Evolutionary conservation across 495 filamentous ascomycete species (phyloP).

Genomic region (Aspergillus nanangensis): DNA sequence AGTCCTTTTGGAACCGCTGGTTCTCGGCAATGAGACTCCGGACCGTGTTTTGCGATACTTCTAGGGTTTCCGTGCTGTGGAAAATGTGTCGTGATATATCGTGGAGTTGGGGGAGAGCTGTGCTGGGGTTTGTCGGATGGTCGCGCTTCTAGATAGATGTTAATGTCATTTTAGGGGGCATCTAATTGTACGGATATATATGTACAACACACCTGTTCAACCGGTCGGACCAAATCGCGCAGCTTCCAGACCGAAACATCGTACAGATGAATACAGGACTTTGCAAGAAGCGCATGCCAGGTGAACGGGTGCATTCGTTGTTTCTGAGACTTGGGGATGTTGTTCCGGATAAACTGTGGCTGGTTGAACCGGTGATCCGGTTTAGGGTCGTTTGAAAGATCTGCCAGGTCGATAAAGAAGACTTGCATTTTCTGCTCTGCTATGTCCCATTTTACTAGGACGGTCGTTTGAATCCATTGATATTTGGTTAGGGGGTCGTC

Average conservation of each 20-base stretch:
- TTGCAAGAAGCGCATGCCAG: conserved; percentile 12
- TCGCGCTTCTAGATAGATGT: not conserved
- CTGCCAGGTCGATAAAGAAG: too few species aligned
- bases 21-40: conserved; percentile 29
- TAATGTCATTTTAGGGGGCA: not conserved
- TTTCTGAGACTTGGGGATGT: conserved; percentile 2
- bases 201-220: conserved; percentile 13
- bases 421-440: too few species aligned
- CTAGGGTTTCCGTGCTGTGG: conserved; percentile 41
- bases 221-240: conserved; percentile 9
- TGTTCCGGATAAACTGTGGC: conserved; percentile 5
- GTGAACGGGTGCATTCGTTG: conserved; percentile 9
- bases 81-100: conserved; percentile 45
- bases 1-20: too few species aligned
- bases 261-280: conserved; percentile 2
- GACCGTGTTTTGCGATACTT: conserved; percentile 32
- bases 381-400: too few species aligned
- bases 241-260: conserved; percentile 12
- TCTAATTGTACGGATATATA: not conserved
- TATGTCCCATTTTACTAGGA: conserved; percentile 4
- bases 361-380: too few species aligned
- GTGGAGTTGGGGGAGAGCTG: conserved; percentile 33
- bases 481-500: not conserved
- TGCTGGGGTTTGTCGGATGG: not conserved
- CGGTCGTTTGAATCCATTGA: conserved; percentile 8